Percentiles rank a stretch among this genome's conserved stretches.
Evolutionary conservation across 345 rosid genomes (phyloP).

Genomic region (Crucihimalaya himalaica): DNA sequence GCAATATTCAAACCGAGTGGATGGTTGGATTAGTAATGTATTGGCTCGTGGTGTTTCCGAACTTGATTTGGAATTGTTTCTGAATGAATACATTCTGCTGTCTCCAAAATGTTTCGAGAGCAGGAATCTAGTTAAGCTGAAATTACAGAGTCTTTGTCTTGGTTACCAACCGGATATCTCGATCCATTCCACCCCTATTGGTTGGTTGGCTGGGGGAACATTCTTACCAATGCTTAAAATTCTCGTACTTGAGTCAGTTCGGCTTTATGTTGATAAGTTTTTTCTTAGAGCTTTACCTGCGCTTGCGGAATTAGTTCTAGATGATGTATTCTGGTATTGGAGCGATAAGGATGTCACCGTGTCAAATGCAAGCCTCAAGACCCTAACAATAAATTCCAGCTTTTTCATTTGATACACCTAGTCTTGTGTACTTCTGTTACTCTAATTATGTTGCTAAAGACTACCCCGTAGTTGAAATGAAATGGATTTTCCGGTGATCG

Average conservation of each 20-base stretch:
- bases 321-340: not conserved
- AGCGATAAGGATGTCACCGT: not conserved
- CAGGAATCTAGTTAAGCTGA: not conserved
- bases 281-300: conserved; percentile 7
- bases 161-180: not conserved
- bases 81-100: not conserved
- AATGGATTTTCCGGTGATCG: no score
- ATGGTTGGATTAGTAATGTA: conserved; percentile 4
- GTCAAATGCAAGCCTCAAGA: not conserved
- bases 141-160: not conserved
- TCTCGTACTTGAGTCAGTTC: not conserved
- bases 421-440: not conserved
- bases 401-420: not conserved
- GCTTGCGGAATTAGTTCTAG: not conserved
- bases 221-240: conserved; percentile 15
- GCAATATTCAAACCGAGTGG: not conserved
- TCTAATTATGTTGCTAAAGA: not conserved
- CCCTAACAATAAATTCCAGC: not conserved
- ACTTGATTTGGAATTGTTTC: not conserved
- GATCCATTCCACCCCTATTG: not conserved
- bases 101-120: not conserved
- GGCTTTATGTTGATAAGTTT: not conserved
- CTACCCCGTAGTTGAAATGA: not conserved
- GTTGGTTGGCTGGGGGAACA: not conserved
- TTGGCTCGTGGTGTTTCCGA: not conserved